phyloP scores from a whole-genome alignment of 306 rosid genomes.

The Quercus robur region DNA sequence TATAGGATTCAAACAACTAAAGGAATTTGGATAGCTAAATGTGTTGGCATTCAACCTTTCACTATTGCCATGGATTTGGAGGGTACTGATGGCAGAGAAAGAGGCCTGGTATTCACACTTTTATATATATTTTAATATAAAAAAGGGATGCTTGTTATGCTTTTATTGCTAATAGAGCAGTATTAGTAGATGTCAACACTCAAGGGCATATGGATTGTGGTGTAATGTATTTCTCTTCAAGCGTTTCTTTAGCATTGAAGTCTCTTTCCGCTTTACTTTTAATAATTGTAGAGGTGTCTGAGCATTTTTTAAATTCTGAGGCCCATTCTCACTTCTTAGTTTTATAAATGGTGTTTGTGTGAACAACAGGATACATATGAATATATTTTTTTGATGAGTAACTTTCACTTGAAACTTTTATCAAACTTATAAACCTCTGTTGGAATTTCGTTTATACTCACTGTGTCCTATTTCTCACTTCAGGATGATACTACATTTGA shows the following conservation, averaged over 20 bases:
- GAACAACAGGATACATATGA: neutral
- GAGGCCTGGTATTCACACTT: conserved; percentile 72
- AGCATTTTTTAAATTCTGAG: neutral
- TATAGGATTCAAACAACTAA: conserved; percentile 86
- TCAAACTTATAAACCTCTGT: conserved; percentile 8
- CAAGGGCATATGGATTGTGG: neutral
- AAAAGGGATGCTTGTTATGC: no score
- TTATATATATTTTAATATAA: no score
- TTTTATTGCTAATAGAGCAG: no score
- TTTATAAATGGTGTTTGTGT: neutral
- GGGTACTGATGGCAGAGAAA: conserved; percentile 98
- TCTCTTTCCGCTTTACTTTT: neutral
- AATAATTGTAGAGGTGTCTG: neutral
- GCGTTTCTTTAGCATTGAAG: neutral
- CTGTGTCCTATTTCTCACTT: conserved; percentile 15
- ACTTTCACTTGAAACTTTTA: neutral
- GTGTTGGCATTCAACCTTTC: conserved; percentile 78
- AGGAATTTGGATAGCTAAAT: conserved; percentile 90
- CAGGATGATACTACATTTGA: conserved; percentile 98
- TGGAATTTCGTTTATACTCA: conserved; percentile 3
- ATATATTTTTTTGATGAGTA: neutral
- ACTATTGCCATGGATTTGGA: conserved; percentile 97
- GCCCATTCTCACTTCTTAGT: neutral
- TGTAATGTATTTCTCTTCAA: neutral
- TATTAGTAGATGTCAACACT: no score